Evolutionary conservation across 2,329 filamentous ascomycete genomes (phyloP).

Genomic region (Arachnopeziza araneosa): DNA sequence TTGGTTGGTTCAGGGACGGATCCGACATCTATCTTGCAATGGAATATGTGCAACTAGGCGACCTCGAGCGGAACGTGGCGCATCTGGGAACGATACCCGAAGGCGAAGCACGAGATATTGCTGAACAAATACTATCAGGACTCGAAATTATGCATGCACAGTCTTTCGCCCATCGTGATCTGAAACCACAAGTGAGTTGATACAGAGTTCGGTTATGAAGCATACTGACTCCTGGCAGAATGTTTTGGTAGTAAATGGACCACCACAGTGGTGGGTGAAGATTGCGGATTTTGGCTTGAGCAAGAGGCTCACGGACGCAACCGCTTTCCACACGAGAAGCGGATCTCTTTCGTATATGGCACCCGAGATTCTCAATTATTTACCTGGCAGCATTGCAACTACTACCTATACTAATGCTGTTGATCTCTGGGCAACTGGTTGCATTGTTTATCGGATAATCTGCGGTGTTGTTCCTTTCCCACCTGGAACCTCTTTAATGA

Average conservation of each 20-base stretch:
- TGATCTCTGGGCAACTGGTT: slow-evolving; percentile 4
- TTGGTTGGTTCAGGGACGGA: slow-evolving; percentile 31
- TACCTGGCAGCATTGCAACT: neutral
- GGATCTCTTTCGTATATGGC: slow-evolving; percentile 17
- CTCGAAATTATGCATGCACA: slow-evolving; percentile 12
- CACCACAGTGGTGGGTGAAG: slow-evolving; percentile 63
- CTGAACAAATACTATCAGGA: slow-evolving; percentile 7
- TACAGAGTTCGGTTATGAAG: neutral
- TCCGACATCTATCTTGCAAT: slow-evolving; percentile 34
- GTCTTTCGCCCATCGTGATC: slow-evolving; percentile 7
- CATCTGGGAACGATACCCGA: neutral
- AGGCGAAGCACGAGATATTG: slow-evolving; percentile 2
- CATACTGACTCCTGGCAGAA: neutral
- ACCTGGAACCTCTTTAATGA: neutral
- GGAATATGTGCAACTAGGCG: slow-evolving; percentile 34
- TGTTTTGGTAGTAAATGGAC: neutral
- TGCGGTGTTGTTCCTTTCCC: neutral
- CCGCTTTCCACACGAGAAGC: slow-evolving; percentile 4
- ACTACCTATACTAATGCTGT: slow-evolving; percentile 8
- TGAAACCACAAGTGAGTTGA: slow-evolving; percentile 7
- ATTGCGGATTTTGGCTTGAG: slow-evolving; percentile 88
- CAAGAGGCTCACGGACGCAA: slow-evolving; percentile 23
- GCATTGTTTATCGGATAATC: neutral
- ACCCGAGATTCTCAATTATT: slow-evolving; percentile 13
- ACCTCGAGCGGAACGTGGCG: slow-evolving; percentile 28